phyloP scores from a whole-genome alignment of 2,329 filamentous ascomycete genomes.

The Onygenales sp. region DNA sequence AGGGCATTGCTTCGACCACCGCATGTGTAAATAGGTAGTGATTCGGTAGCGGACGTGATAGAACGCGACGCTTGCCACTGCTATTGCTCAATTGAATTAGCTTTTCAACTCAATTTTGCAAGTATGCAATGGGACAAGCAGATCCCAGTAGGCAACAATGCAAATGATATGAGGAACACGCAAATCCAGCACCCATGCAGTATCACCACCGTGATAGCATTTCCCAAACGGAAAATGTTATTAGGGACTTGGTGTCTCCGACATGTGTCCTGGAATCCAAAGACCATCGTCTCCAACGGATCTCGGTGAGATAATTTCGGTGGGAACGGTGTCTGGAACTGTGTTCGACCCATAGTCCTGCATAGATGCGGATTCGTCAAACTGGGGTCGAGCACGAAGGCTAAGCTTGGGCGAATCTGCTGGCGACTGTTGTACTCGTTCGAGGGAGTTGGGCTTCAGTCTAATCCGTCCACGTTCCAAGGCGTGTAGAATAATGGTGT shows the following conservation, averaged over 20 bases:
- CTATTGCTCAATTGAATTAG: neutral
- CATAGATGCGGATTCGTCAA: neutral
- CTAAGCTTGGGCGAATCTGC: conserved; percentile 21
- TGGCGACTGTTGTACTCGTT: conserved; percentile 22
- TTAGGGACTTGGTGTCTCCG: conserved; percentile 1
- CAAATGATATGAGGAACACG: neutral
- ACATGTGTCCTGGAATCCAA: conserved; percentile 1
- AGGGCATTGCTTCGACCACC: neutral
- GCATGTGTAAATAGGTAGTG: neutral
- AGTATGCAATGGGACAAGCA: neutral
- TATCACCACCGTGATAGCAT: neutral
- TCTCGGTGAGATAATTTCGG: conserved; percentile 9
- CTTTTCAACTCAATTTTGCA: neutral
- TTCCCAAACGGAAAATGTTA: neutral
- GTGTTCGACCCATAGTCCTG: conserved; percentile 9
- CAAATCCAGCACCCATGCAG: no score
- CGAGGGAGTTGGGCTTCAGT: conserved; percentile 24
- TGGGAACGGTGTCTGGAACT: conserved; percentile 11
- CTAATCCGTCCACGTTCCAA: conserved; percentile 27
- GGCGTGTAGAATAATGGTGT: conserved; percentile 23
- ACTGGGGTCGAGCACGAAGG: conserved; percentile 6
- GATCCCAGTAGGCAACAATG: neutral
- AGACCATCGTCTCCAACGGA: conserved; percentile 1
- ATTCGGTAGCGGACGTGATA: neutral
- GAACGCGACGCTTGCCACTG: neutral